Conservation (phyloP, 2,329 filamentous ascomycete species). For the Fusarium domesticum region DNA sequence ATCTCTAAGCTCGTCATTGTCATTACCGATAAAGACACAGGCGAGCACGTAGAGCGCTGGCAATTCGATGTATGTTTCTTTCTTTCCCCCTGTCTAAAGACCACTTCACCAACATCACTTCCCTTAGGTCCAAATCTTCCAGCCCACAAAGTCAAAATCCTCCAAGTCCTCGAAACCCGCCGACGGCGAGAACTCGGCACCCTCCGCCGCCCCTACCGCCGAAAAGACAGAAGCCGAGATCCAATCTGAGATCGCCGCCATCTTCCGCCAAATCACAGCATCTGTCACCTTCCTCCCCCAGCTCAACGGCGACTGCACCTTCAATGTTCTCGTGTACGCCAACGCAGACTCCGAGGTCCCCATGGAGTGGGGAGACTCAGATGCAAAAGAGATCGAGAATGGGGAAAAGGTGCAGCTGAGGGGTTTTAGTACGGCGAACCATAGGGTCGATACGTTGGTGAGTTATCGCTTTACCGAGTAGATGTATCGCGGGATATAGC, state of each 20-base stretch:
- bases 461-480: constrained; percentile 67
- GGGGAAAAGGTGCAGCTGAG: constrained; percentile 93
- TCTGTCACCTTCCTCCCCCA: constrained; percentile 96
- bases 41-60: constrained; percentile 94
- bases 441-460: constrained; percentile 91
- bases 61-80: constrained; percentile 76
- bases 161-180: constrained; percentile 47
- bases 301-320: constrained; percentile 86
- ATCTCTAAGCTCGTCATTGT: constrained; percentile 97
- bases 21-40: constrained; percentile 94
- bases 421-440: constrained; percentile 93
- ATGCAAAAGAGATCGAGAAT: constrained; percentile 92
- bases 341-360: constrained; percentile 96
- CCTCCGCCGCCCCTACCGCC: constrained; percentile 35
- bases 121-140: constrained; percentile 40
- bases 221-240: constrained; percentile 94
- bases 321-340: constrained; percentile 97
- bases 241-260: constrained; percentile 90
- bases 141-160: constrained; percentile 38
- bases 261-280: constrained; percentile 97
- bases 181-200: constrained; percentile 68
- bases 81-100: neutral
- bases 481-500: neutral
- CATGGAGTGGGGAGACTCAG: constrained; percentile 97
- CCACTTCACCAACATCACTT: constrained; percentile 11